Evolutionary conservation across 495 filamentous ascomycete species (phyloP), one percentile per base, ranked within the genome.

Genomic region (Cairneyella variabilis): DNA sequence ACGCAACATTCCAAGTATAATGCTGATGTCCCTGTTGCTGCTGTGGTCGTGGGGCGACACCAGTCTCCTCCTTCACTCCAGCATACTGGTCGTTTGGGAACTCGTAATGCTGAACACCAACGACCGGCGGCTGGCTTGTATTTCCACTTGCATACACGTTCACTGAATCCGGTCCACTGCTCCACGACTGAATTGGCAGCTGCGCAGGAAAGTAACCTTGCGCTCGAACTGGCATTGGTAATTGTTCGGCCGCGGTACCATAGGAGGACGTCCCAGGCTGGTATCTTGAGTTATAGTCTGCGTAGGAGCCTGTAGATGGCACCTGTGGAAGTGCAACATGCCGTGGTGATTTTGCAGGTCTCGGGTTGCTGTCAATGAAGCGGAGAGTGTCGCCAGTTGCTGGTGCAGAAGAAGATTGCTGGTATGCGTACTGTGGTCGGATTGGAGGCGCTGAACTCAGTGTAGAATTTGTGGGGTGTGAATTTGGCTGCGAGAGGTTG

Each of bases 271-370:
- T 48, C 7, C 7, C 7, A 32, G 28, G 28, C 7, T 6, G 7
- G 21, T 51, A 58, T 14, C 56, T 26, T 10, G 52, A 38, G 2
- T n/a, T 6, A 23, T 53, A 53, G 25, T 55, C 45, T 21, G 44
- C 20, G 28, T 54, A 54, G n/a, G 49, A 14, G 7, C 37, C 26
- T 20, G 22, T 52, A 2, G 57, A 37, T 17, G 58, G 54, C 3
- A 58, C 21, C 6, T 60, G 54, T 3, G 61, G 56, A 68, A 74
- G 64, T 71, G 73, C 71, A n/a, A 64, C 66, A 56, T 78, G 76
- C 16, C 77, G 68, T 8, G 77, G 75, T 48, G 70, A 76, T 59
- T 81, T 81, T 39, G 74, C 62, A 16, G 77, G 77, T 12, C 77
- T 71, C 12, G 76, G 75, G 56, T 80, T 79, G 50, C 63, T 71